phyloP scores from a whole-genome alignment of 2,329 filamentous ascomycete genomes.

The Colletotrichum salicis region DNA sequence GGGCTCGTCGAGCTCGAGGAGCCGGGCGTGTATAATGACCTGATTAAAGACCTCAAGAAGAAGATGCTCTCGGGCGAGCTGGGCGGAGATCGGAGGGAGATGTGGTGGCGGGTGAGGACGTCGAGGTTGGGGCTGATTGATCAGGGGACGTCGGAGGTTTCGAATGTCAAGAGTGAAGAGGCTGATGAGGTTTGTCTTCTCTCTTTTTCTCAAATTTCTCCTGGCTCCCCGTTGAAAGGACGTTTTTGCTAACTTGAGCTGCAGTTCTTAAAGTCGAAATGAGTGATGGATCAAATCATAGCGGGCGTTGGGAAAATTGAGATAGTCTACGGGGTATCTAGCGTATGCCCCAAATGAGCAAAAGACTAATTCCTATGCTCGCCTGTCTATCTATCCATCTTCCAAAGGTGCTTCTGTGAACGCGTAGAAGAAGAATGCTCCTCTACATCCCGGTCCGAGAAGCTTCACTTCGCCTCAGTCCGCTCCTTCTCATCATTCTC shows the following conservation, averaged over 20 bases:
- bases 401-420: not conserved
- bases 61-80: slow-evolving; percentile 76
- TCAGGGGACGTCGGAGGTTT: slow-evolving; percentile 68
- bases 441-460: not conserved
- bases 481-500: not conserved
- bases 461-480: not conserved
- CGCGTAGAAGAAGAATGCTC: not conserved
- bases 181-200: slow-evolving; percentile 68
- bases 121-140: slow-evolving; percentile 80
- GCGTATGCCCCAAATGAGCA: not conserved
- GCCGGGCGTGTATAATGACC: slow-evolving; percentile 79
- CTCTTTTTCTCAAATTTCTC: too few species aligned
- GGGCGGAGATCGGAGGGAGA: slow-evolving; percentile 80
- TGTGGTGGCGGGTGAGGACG: slow-evolving; percentile 81
- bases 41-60: slow-evolving; percentile 77
- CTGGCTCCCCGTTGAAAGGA: too few species aligned
- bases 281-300: not conserved
- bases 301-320: slow-evolving; percentile 6
- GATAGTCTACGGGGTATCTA: not conserved
- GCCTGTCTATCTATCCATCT: not conserved
- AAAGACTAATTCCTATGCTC: not conserved
- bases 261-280: slow-evolving; percentile 32
- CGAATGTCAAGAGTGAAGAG: slow-evolving; percentile 75
- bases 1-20: slow-evolving; percentile 81
- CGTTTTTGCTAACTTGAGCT: not conserved